Percentiles rank a stretch among this genome's conserved stretches.
Evolutionary conservation across 208 protist genomes (phyloP).

Genomic region (Lotmaria passim): DNA sequence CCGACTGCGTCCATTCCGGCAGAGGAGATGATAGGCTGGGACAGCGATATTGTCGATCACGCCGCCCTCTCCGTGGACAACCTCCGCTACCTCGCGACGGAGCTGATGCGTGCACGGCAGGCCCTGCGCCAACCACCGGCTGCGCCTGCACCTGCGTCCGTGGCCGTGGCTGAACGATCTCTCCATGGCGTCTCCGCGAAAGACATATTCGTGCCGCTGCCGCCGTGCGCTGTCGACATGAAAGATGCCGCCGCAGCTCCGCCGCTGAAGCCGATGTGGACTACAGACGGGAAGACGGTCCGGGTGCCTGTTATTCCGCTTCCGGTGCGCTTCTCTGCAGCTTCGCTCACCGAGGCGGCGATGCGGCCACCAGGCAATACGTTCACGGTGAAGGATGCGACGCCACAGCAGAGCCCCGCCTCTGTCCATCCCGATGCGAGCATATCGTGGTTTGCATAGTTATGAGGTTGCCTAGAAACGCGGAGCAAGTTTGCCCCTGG

Average conservation of each 20-base stretch:
- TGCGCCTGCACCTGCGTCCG: neutral
- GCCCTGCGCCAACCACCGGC: conserved; percentile 11
- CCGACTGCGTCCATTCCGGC: neutral
- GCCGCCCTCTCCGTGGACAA: conserved; percentile 45
- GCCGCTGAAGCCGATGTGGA: conserved; percentile 33
- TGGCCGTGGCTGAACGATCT: neutral
- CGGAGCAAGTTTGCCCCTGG: too few relatives aligned
- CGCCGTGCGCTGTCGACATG: neutral
- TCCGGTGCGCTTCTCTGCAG: conserved; percentile 30
- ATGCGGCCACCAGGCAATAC: conserved; percentile 1
- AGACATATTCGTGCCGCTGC: neutral
- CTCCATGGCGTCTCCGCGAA: neutral
- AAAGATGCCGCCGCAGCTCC: neutral
- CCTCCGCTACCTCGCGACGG: conserved; percentile 47
- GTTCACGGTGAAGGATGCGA: neutral
- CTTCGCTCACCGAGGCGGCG: conserved; percentile 33
- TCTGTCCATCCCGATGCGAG: neutral
- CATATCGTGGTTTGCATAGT: conserved; percentile 6
- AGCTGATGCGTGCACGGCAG: conserved; percentile 56
- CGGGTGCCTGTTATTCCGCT: conserved; percentile 21
- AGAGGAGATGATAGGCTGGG: conserved; percentile 29
- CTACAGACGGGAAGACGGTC: neutral
- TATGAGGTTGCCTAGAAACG: neutral
- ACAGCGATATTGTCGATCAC: conserved; percentile 58
- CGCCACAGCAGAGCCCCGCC: neutral